A percentile compares a stretch with the other conserved stretches of the same genome.
Evolutionary conservation across 228 moss, liverwort and hornwort genomes (phyloP).

Genomic region (Sphagnum magellanicum): DNA sequence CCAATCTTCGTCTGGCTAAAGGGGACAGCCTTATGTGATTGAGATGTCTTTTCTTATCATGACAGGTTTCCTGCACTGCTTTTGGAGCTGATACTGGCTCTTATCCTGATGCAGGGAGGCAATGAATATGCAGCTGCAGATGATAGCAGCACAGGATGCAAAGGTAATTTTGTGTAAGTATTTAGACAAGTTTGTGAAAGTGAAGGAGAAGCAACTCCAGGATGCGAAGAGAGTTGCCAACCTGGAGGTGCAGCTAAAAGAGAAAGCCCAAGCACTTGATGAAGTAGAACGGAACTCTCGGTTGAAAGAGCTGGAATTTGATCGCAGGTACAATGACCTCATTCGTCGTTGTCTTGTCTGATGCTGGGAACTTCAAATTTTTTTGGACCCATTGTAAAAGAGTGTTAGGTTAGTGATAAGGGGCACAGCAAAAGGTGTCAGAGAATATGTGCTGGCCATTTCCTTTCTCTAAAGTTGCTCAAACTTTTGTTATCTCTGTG

Average conservation of each 20-base stretch:
- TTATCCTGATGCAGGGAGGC: slow-evolving; percentile 28
- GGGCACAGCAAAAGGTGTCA: no score
- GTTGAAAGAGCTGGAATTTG: slow-evolving; percentile 70
- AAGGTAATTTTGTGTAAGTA: slow-evolving; percentile 52
- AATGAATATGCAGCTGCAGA: slow-evolving; percentile 54
- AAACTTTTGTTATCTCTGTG: no score
- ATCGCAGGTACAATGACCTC: slow-evolving; percentile 33
- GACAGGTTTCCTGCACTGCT: neutral
- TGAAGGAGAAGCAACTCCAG: slow-evolving; percentile 57
- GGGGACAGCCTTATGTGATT: no score
- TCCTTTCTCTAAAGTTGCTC: no score
- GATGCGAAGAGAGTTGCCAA: slow-evolving; percentile 55
- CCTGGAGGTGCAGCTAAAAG: slow-evolving; percentile 67
- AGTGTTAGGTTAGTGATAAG: no score
- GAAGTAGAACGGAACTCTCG: slow-evolving; percentile 48
- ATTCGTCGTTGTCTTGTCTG: no score
- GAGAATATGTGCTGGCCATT: no score
- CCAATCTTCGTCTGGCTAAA: neutral
- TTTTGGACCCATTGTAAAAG: no score
- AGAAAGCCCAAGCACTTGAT: slow-evolving; percentile 45
- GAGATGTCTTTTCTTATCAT: neutral
- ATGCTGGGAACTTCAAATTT: no score
- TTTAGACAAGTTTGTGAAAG: slow-evolving; percentile 58
- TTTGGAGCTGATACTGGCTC: neutral
- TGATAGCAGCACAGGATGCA: slow-evolving; percentile 38